Base-by-base conservation (phyloP, 495 filamentous ascomycete species). In the Lasiosphaeria hispida region DNA sequence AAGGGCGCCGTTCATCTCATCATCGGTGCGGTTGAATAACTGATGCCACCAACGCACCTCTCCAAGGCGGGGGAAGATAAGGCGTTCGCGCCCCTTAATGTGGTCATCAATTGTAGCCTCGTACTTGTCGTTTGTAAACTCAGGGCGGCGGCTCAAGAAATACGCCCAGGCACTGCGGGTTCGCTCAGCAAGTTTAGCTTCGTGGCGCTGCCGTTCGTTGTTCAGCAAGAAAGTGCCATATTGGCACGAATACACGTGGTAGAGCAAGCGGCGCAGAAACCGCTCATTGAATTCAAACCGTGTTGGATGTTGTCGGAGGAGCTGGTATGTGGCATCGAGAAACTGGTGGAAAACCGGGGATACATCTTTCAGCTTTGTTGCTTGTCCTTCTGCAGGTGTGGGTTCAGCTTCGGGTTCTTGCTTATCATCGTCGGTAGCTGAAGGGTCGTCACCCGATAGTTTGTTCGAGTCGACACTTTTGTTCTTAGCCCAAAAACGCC, bases 281-380 rank as follows among this genome's bases (percentile, higher is more conserved):
- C 93, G 86, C 66, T 97, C 95, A 60, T 96, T 97, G 75, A 92
- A 99, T 66, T 99, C 93, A 66, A 99, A 99, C 1, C 94, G 83
- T 30, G 85, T 90, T 0, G 94, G 93, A 62, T 96, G 77, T 63
- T 97, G 95, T 51, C 87, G 76, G 11, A 96, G 78, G 8, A 99
- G 79, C 63, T 99, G 95, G 61, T 92, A 97, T 4, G 91, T 91
- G 15, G 91, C 90, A 65, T 99, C 95, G 9, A 99, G 85, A 71
- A 97, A 99, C 69, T 99, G 95, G 64, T 99, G 95, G 74, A 99
- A 97, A 10, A 97, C 87, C 0, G 95, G 95, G n/a, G 88, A 92
- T 2, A 93, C 90, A 68, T 97, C 92, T 55, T 91, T 96, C 30
- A 76, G 69, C 48, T 80, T 82, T 34, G 81, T 83, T 37, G 75